Evolutionary conservation across 257 asterid genomes (phyloP).

Genomic region (Sherardia arvensis): DNA sequence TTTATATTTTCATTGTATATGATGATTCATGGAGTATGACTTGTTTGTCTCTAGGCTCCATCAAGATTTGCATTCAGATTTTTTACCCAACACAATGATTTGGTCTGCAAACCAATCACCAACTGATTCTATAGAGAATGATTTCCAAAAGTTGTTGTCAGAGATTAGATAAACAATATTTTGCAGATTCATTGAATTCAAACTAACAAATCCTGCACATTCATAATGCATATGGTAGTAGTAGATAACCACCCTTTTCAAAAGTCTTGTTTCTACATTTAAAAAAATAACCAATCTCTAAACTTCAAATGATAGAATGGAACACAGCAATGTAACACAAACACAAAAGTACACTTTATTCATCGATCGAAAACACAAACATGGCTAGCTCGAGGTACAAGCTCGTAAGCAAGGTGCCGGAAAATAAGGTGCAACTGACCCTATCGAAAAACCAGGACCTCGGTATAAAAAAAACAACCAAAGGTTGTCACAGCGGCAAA

Average conservation of each 20-base stretch:
- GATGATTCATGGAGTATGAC: not conserved
- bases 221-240: not conserved
- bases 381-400: conserved; percentile 24
- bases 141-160: not conserved
- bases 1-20: not conserved
- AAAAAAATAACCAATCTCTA: not conserved
- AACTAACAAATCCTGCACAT: not conserved
- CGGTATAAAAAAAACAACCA: conserved; percentile 26
- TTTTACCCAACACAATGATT: not conserved
- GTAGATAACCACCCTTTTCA: not conserved
- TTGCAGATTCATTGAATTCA: not conserved
- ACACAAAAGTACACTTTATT: conserved; percentile 2
- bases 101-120: not conserved
- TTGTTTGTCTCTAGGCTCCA: not conserved
- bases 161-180: not conserved
- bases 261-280: not conserved
- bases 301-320: not conserved
- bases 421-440: conserved; percentile 35
- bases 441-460: conserved; percentile 37
- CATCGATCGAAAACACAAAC: conserved; percentile 10
- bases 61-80: not conserved
- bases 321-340: not conserved
- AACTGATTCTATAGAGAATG: not conserved
- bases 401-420: conserved; percentile 18
- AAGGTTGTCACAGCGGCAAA: conserved; percentile 11